Evolutionary conservation across 306 rosid genomes (phyloP).

Genomic region (Castanospermum australe): DNA sequence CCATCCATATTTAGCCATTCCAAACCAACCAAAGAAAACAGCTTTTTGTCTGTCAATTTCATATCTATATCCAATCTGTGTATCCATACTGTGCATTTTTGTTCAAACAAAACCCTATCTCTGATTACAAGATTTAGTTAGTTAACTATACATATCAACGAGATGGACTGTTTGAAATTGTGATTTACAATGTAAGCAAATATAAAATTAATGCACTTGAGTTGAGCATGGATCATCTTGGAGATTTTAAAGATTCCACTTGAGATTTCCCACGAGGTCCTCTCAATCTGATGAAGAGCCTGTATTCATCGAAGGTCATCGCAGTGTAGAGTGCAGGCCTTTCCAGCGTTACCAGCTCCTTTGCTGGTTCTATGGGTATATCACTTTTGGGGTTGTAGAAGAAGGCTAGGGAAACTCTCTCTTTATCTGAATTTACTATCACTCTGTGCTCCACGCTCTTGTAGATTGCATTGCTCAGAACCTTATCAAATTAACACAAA

Average conservation of each 20-base stretch:
- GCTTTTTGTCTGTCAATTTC: background rate
- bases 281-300: constrained; percentile 78
- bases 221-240: background rate
- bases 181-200: background rate
- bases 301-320: constrained; percentile 84
- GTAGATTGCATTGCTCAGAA: constrained; percentile 77
- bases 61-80: background rate
- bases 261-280: constrained; percentile 96
- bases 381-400: constrained; percentile 91
- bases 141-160: background rate
- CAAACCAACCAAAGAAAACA: background rate
- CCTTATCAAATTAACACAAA: constrained; percentile 43
- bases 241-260: constrained; percentile 74
- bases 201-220: background rate
- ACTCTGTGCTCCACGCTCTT: constrained; percentile 96
- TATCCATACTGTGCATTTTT: background rate
- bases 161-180: background rate
- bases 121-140: background rate
- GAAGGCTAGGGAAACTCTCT: constrained; percentile 83
- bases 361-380: constrained; percentile 68
- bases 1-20: background rate
- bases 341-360: constrained; percentile 51
- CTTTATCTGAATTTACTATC: constrained; percentile 70
- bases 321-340: constrained; percentile 61
- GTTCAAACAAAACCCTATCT: background rate